Percentiles rank a stretch among this genome's conserved stretches.
These are phyloP conservation scores for Syzygium oleosum DNA, from an alignment of 345 rosid genomes.

Conservation along the genomic window DNA sequence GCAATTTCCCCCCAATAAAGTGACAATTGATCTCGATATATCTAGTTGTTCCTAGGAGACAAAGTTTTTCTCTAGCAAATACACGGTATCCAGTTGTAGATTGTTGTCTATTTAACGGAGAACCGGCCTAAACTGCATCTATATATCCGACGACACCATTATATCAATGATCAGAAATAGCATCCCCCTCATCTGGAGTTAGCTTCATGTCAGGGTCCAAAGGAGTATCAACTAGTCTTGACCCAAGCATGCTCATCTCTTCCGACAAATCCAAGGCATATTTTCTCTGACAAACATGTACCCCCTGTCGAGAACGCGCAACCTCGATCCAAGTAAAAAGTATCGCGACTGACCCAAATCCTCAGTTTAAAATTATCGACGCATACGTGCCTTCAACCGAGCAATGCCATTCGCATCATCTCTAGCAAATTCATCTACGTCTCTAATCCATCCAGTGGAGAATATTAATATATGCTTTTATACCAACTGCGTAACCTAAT, in stretches of 20 bases:
- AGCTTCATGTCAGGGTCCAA: not conserved
- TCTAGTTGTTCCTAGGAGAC: not conserved
- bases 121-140: not conserved
- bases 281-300: not conserved
- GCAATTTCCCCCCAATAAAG: not conserved
- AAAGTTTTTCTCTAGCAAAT: not conserved
- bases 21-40: not conserved
- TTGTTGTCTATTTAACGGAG: not conserved
- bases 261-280: not conserved
- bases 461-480: not conserved
- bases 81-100: not conserved
- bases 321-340: not conserved
- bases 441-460: not conserved
- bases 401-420: not conserved
- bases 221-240: not conserved
- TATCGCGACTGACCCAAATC: accelerated
- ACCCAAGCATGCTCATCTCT: not conserved
- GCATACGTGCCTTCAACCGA: not conserved
- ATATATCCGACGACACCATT: not conserved
- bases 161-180: not conserved
- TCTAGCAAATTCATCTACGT: not conserved
- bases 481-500: not conserved
- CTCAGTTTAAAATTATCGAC: not conserved
- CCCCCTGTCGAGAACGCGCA: accelerated
- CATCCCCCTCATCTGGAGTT: not conserved